These are phyloP conservation scores for Fusarium liriodendri DNA, from an alignment of 2,329 filamentous ascomycete genomes.

Conservation along the genomic window DNA sequence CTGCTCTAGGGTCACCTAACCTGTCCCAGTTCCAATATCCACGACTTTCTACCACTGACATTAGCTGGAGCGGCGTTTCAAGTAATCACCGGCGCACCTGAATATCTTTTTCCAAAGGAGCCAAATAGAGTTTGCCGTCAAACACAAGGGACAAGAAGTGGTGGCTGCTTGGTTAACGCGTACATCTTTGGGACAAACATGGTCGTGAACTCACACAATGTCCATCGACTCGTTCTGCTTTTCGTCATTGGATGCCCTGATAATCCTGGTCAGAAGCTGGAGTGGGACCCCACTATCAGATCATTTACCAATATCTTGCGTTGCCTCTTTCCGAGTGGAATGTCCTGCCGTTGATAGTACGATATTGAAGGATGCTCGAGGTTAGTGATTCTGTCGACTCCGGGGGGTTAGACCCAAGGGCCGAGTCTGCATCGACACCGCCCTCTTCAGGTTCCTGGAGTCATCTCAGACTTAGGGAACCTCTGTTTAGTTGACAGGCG, in stretches of 20 bases:
- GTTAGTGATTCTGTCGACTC: constrained; percentile 31
- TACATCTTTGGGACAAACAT: accelerated
- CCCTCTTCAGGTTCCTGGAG: not conserved
- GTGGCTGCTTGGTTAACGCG: not conserved
- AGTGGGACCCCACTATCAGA: not conserved
- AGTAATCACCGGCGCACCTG: not conserved
- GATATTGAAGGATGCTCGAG: constrained; percentile 24
- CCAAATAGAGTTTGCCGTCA: constrained; percentile 18
- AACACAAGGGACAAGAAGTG: constrained; percentile 17
- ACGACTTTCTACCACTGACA: constrained; percentile 4
- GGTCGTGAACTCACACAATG: constrained; percentile 9
- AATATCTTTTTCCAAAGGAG: constrained; percentile 10
- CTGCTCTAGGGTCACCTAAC: not conserved
- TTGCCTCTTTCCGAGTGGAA: constrained; percentile 26
- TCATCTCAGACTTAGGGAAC: not conserved
- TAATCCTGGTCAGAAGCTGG: not conserved
- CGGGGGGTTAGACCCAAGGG: not conserved
- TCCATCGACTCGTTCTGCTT: constrained; percentile 32
- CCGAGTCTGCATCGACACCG: constrained; percentile 12
- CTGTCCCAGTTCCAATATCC: constrained; percentile 34
- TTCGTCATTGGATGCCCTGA: constrained; percentile 32
- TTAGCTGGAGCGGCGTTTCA: accelerated
- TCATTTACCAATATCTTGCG: constrained; percentile 8
- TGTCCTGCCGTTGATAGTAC: constrained; percentile 28
- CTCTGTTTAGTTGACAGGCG: no score